phyloP scores from a whole-genome alignment of 768 basidiomycete genomes.

The Udeniomyces megalosporus region DNA sequence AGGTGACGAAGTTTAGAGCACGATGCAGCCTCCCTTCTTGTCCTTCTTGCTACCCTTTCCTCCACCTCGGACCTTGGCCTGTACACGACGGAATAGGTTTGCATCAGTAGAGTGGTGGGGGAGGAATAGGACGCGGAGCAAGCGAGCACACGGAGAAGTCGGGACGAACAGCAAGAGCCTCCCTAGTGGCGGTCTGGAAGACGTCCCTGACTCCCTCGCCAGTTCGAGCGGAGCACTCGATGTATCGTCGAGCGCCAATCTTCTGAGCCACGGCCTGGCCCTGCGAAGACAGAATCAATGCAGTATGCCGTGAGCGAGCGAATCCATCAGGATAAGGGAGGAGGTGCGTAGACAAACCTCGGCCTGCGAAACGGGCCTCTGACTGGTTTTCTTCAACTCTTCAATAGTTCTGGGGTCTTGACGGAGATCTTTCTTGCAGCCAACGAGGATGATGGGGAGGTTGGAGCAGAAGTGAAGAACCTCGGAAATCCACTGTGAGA shows the following conservation, averaged over 20 bases:
- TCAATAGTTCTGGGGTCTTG: conserved; percentile 85
- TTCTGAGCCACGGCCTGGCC: conserved; percentile 89
- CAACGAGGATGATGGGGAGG: conserved; percentile 90
- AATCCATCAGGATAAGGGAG: neutral
- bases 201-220: conserved; percentile 96
- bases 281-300: conserved; percentile 32
- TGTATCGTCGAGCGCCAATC: conserved; percentile 90
- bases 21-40: conserved; percentile 11
- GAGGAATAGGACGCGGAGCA: neutral
- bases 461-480: conserved; percentile 94
- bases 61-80: conserved; percentile 13
- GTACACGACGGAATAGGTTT: neutral
- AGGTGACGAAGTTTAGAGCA: conserved; percentile 3
- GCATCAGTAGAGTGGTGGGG: neutral
- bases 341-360: conserved; percentile 43
- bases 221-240: conserved; percentile 91
- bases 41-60: conserved; percentile 5
- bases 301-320: neutral
- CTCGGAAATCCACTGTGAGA: conserved; percentile 83
- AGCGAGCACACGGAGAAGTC: neutral
- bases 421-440: conserved; percentile 96
- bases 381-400: conserved; percentile 82
- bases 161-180: conserved; percentile 41
- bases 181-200: conserved; percentile 92
- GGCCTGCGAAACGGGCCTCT: conserved; percentile 83